Conservation (phyloP, 208 protist species). For the Leishmania major region DNA sequence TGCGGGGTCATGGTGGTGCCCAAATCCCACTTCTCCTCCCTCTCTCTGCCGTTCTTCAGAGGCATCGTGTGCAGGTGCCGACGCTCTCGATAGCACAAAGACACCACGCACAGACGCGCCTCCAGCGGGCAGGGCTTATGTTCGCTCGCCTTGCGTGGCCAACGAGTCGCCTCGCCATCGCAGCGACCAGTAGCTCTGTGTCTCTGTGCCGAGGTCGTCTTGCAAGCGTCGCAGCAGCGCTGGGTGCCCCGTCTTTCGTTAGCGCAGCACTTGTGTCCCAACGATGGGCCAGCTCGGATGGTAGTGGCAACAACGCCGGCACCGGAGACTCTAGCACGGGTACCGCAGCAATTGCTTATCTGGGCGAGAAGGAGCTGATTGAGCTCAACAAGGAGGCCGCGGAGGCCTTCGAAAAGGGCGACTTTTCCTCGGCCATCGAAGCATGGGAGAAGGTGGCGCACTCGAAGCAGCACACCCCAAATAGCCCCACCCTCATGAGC, state of each 20-base stretch:
- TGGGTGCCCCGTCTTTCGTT: background rate
- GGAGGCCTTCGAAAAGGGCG: conserved; percentile 60
- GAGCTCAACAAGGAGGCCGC: conserved; percentile 66
- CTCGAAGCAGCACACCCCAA: conserved; percentile 44
- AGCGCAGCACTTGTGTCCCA: background rate
- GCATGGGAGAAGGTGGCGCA: conserved; percentile 67
- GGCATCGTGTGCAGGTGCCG: background rate
- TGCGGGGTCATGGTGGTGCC: background rate
- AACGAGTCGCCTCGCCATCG: background rate
- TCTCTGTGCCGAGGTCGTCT: background rate
- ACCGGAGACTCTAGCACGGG: background rate
- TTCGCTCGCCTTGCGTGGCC: background rate
- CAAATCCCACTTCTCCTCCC: background rate
- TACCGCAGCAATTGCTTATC: background rate
- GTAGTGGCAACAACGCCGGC: background rate
- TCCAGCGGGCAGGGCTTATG: background rate
- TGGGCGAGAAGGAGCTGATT: conserved; percentile 45
- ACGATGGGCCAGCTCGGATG: conserved; percentile 12
- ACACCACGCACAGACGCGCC: background rate
- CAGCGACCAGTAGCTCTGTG: background rate
- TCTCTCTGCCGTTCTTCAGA: background rate
- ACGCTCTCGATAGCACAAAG: background rate
- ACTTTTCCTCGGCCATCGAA: conserved; percentile 69
- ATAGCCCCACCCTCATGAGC: conserved; percentile 75
- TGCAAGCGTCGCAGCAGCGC: background rate